Evolutionary conservation across 164 flowering plant species (phyloP).

Genomic region (Houttuynia cordata): DNA sequence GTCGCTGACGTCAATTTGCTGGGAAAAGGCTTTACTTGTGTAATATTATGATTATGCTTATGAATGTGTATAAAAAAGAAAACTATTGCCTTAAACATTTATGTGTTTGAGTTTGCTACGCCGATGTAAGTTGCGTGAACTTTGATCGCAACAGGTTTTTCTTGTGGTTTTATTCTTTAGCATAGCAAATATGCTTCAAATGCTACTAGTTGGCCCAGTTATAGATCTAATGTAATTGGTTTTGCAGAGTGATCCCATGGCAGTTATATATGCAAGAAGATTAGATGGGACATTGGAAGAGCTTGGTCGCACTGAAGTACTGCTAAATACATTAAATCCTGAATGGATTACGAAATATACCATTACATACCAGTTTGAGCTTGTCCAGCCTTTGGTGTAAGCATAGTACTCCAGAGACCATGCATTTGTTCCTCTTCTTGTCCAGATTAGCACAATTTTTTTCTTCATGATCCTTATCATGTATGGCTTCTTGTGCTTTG

Average conservation of each 20-base stretch:
- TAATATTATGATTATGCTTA: too few species aligned
- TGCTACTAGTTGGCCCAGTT: background rate
- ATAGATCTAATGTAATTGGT: background rate
- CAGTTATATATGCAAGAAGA: conserved; percentile 51
- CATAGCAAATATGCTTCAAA: too few species aligned
- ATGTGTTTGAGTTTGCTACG: too few species aligned
- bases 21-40: too few species aligned
- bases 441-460: background rate
- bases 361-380: conserved; percentile 56
- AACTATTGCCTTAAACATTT: too few species aligned
- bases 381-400: conserved; percentile 73
- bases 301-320: conserved; percentile 74
- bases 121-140: too few species aligned
- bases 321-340: conserved; percentile 59
- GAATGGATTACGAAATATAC: conserved; percentile 54
- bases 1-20: too few species aligned
- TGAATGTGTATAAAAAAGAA: too few species aligned
- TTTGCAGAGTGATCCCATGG: conserved; percentile 76
- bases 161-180: too few species aligned
- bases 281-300: conserved; percentile 65
- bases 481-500: background rate
- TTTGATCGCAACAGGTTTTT: too few species aligned
- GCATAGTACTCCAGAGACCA: conserved; percentile 14
- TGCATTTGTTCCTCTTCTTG: background rate
- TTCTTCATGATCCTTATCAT: background rate